Evolutionary conservation across 2,329 filamentous ascomycete species (phyloP).

Genomic region (Scedosporium aurantiacum): DNA sequence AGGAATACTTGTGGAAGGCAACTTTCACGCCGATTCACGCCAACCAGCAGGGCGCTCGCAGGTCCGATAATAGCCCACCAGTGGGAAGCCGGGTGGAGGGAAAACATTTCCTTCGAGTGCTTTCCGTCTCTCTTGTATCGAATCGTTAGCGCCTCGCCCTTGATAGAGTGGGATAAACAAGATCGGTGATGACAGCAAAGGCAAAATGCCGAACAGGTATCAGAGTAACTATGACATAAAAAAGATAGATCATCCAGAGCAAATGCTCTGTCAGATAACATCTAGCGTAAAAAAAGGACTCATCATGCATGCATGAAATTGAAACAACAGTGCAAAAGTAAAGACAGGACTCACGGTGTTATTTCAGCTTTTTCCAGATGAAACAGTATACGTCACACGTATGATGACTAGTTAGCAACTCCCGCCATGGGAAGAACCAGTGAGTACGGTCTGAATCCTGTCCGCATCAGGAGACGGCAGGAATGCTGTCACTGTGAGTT

Average conservation of each 20-base stretch:
- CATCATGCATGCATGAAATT: neutral
- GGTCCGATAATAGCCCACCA: too few relatives aligned
- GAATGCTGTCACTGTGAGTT: neutral
- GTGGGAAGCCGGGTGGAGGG: too few relatives aligned
- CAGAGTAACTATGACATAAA: constrained; percentile 4
- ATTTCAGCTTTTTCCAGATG: neutral
- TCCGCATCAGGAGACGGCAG: too few relatives aligned
- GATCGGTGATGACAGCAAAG: neutral
- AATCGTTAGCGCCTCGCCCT: neutral
- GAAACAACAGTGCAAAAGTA: neutral
- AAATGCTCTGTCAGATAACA: constrained; percentile 5
- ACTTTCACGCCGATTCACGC: too few relatives aligned
- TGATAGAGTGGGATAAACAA: neutral
- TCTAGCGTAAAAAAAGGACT: constrained; percentile 4
- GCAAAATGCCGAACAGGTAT: neutral
- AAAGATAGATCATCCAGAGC: neutral
- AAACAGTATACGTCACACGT: neutral
- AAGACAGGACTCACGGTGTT: neutral
- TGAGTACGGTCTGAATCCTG: too few relatives aligned
- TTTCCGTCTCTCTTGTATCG: neutral
- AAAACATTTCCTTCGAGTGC: too few relatives aligned
- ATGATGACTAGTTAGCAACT: neutral
- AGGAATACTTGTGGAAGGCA: too few relatives aligned
- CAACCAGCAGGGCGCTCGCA: too few relatives aligned
- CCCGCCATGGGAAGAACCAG: neutral